Base-by-base conservation (phyloP, 768 basidiomycete species). In the Boletus subcaerulescens region DNA sequence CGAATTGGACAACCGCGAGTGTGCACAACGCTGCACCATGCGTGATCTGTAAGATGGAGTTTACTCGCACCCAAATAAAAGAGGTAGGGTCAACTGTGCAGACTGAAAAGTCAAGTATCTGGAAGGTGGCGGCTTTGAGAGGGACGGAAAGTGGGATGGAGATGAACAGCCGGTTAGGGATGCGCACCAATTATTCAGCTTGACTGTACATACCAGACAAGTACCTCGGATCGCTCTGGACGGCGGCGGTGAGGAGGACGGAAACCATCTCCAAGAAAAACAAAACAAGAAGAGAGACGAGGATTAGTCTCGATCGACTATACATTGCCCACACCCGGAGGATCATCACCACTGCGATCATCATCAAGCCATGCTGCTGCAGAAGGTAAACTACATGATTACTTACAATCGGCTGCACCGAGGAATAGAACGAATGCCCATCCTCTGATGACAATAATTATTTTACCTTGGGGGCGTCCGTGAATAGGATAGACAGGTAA, bases 331-430 rank as follows among this genome's bases (percentile, higher is more conserved):
- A 47, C 22, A 53, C 32, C 8, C 52, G 43, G 14, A 58, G 57
- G 15, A 50, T 55, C 26, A 49, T 57, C 5, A 18, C 29, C 2
- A 20, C 57, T 58, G 26, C 11, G 3, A 3, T 18, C 22, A 45
- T 2, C 3, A 15, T 45, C 14, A 17, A 14, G 36, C 15, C 39
- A 9, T 1, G 3, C 8, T 31, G 2, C 32, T 26, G 12, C 8
- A 11, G 18, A 40, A 17, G 9, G 3, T 20, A 31, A 22, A 13
- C 7, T 3, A 3, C 1, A 12, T 24, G 13, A 15, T 5, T n/a
- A 57, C 56, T 41, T 17, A 57, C 56, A 29, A n/a, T 57, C 48
- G 10, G 57, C 52, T 14, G 49, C 45, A 10, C 14, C 24, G 15
- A 55, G 3, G 17, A 60, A 59, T 3, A 41, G 22, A 26, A 14